A percentile compares a stretch with the other conserved stretches of the same genome.
These are phyloP conservation scores for Cucumis melo DNA, from an alignment of 306 rosid species.

Conservation along the genomic window DNA sequence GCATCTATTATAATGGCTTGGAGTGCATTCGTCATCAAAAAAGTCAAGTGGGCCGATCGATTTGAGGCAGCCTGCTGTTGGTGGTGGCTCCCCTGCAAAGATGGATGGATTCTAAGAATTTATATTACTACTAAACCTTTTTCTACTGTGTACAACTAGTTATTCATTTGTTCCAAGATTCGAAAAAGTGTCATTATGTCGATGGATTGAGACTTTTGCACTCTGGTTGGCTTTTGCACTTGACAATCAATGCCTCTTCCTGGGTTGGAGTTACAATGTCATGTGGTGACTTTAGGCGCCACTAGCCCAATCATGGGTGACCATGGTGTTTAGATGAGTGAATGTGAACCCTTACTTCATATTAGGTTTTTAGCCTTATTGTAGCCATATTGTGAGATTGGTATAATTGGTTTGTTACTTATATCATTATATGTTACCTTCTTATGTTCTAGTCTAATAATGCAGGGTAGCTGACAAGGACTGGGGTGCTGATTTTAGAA, in stretches of 20 bases:
- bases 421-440: background rate
- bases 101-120: background rate
- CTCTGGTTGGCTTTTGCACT: background rate
- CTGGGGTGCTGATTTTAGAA: slow-evolving; percentile 98
- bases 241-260: background rate
- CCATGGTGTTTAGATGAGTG: background rate
- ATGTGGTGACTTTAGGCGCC: background rate
- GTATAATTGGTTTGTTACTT: background rate
- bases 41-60: background rate
- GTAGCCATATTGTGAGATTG: too few relatives aligned
- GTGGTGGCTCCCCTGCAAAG: background rate
- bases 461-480: slow-evolving; percentile 83
- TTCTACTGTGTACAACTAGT: background rate
- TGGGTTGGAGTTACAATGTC: background rate
- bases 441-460: background rate
- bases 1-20: background rate
- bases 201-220: background rate
- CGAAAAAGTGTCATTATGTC: background rate
- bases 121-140: background rate
- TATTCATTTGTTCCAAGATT: background rate
- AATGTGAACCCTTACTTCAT: background rate
- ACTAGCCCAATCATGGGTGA: background rate
- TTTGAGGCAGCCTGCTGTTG: background rate
- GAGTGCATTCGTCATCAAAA: background rate
- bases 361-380: too few relatives aligned